Base-by-base conservation (phyloP, 352 stramenopile species). In the Elongisporangium undulatum region DNA sequence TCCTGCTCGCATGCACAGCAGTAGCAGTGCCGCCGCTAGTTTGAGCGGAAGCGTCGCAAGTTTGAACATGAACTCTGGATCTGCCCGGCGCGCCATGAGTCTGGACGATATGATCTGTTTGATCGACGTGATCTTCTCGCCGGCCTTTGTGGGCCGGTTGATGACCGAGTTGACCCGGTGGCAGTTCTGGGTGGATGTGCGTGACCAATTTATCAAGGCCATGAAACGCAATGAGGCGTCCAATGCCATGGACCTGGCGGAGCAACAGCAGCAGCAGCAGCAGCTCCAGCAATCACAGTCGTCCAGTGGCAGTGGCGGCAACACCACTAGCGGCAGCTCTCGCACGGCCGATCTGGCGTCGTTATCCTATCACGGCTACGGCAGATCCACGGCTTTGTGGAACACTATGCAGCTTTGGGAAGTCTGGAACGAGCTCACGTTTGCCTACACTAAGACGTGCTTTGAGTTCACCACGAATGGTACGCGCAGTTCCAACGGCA, bases 401-500 rank as follows among this genome's bases (percentile, higher is more conserved):
- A 90, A 78, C 61, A 87, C 72, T 51, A 89, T 90, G 79, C 82
- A 92, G 59, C 69, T 92, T 2, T 92, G 82, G 82, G 82, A 89
- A 58, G 90, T 92, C 50, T 92, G 82, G 79, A 92, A 92, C 55
- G 82, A 92, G 55, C 65, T 90, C 19, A 87, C 79, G 49, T 90
- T 90, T 60, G 82, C 80, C 26, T 90, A 92, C 64, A 90, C 82
- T 3, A 92, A 92, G 66, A 86, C 82, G 41, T 92, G 82, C 49
- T 92, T 90, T 58, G 78, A 87, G 59, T 92, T 92, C 62, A 92
- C 79, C 59, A 68, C 78, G 75, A 80, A 79, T 87, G 82, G 82
- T 92, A 90, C 85, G 82, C 29, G 29, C 29, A 41, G 9, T 15
- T 41, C 29, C 29, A 41, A 41, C 29, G 29, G 29, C 29, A 77